Percentiles rank a stretch among this genome's conserved stretches.
phyloP scores from a whole-genome alignment of 768 basidiomycete genomes.

The Coprinellus micaceus region DNA sequence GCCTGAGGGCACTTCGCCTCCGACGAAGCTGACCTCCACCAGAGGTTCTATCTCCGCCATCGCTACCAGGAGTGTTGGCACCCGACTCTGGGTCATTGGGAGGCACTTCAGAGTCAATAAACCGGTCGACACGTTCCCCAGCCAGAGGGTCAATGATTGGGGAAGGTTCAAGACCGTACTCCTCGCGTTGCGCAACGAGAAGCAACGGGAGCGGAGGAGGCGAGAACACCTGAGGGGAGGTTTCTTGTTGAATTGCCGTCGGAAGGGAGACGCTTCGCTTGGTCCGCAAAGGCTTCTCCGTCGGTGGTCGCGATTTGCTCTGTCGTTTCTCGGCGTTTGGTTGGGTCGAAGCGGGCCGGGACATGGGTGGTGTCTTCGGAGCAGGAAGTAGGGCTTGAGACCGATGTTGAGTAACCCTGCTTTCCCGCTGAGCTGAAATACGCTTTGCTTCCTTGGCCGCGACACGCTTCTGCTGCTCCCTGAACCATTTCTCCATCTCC shows the following conservation, averaged over 20 bases:
- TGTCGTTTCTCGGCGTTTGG: background rate
- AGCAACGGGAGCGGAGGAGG: slow-evolving; percentile 41
- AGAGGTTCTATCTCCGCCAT: background rate
- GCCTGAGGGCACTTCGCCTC: slow-evolving; percentile 63
- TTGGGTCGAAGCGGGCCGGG: slow-evolving; percentile 1
- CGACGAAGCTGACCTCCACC: slow-evolving; percentile 31
- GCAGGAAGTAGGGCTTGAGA: background rate
- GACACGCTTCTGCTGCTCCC: slow-evolving; percentile 46
- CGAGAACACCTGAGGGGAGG: slow-evolving; percentile 25
- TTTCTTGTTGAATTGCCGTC: slow-evolving; percentile 14
- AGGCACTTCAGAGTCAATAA: background rate
- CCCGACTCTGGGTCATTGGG: background rate
- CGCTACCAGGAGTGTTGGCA: background rate
- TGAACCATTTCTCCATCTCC: slow-evolving; percentile 78
- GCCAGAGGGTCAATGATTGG: background rate
- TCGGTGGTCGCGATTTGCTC: background rate
- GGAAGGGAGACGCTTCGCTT: slow-evolving; percentile 18
- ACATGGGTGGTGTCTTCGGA: background rate
- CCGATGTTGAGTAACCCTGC: slow-evolving; percentile 4
- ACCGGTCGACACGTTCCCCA: background rate
- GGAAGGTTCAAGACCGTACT: slow-evolving; percentile 23
- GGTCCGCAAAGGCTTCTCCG: slow-evolving; percentile 2
- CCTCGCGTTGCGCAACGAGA: slow-evolving; percentile 32
- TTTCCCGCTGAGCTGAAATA: slow-evolving; percentile 11
- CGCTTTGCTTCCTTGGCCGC: slow-evolving; percentile 27